Conservation (phyloP, 2,329 filamentous ascomycete species). For the Diaporthe velutina region DNA sequence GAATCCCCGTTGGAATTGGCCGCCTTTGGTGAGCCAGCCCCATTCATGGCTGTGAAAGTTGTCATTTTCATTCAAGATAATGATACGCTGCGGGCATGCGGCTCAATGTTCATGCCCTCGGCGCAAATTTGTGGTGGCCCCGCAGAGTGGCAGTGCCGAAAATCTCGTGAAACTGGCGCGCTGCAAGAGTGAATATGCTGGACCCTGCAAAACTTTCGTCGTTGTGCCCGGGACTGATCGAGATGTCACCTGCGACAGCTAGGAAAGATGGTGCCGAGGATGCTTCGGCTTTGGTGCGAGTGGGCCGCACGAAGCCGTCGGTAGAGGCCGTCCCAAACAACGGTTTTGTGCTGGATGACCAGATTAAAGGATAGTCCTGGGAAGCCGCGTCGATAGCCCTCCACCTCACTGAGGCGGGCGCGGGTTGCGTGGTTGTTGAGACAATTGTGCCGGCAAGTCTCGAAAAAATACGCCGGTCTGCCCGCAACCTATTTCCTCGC, state of each 20-base stretch:
- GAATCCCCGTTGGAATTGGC: slow-evolving; percentile 52
- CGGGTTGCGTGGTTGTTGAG: slow-evolving; percentile 8
- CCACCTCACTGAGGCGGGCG: slow-evolving; percentile 9
- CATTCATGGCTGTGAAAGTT: slow-evolving; percentile 66
- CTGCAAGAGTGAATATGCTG: slow-evolving; percentile 7
- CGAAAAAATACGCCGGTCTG: slow-evolving; percentile 22
- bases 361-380: background rate
- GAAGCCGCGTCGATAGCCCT: background rate
- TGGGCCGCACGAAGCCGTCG: background rate
- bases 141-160: slow-evolving; percentile 10
- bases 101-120: slow-evolving; percentile 16
- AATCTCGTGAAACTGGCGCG: slow-evolving; percentile 8
- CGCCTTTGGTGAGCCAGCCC: slow-evolving; percentile 59
- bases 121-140: slow-evolving; percentile 5
- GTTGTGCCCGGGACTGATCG: slow-evolving; percentile 8
- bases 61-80: slow-evolving; percentile 56
- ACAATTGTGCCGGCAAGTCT: slow-evolving; percentile 19
- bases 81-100: slow-evolving; percentile 13
- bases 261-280: slow-evolving; percentile 10
- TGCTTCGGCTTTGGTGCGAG: slow-evolving; percentile 3
- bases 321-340: background rate
- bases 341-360: background rate
- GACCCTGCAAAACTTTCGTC: slow-evolving; percentile 9
- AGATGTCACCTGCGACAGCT: slow-evolving; percentile 34
- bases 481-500: slow-evolving; percentile 19